phyloP scores from a whole-genome alignment of 2,329 filamentous ascomycete species.

The Sodiomyces alkalinus region DNA sequence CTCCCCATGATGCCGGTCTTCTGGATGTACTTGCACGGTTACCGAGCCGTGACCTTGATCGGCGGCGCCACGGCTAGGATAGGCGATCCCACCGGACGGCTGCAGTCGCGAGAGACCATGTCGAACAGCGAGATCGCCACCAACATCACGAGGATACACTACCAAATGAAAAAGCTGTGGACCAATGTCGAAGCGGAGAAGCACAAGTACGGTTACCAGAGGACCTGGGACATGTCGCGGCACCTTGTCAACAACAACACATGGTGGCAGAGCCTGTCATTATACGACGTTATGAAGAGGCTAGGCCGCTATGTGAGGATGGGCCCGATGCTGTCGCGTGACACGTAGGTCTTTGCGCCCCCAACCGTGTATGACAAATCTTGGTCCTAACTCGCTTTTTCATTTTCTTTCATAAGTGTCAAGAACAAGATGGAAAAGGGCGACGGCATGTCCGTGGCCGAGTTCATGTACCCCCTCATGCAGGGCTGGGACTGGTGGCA shows the following conservation, averaged over 20 bases:
- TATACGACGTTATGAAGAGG: slow-evolving; percentile 61
- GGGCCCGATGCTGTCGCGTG: slow-evolving; percentile 74
- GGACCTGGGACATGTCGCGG: slow-evolving; percentile 49
- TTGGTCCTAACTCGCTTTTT: neutral
- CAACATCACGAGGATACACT: slow-evolving; percentile 54
- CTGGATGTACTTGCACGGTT: slow-evolving; percentile 69
- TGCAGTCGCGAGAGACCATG: slow-evolving; percentile 43
- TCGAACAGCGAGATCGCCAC: slow-evolving; percentile 35
- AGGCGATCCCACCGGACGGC: slow-evolving; percentile 62
- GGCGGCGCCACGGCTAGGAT: slow-evolving; percentile 65
- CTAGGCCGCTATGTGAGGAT: slow-evolving; percentile 63
- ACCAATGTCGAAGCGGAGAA: slow-evolving; percentile 53
- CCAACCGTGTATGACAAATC: neutral
- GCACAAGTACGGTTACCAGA: slow-evolving; percentile 46
- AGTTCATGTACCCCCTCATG: slow-evolving; percentile 85
- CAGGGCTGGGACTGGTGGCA: slow-evolving; percentile 97
- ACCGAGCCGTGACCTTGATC: slow-evolving; percentile 49
- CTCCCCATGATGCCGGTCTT: slow-evolving; percentile 71
- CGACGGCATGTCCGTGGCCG: slow-evolving; percentile 85
- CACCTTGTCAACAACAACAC: slow-evolving; percentile 65
- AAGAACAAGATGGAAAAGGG: slow-evolving; percentile 72
- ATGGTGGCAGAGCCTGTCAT: slow-evolving; percentile 61
- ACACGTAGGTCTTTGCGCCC: slow-evolving; percentile 50
- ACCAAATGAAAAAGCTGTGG: slow-evolving; percentile 60
- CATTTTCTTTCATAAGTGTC: slow-evolving; percentile 37